A percentile compares a stretch with the other conserved stretches of the same genome.
Conservation (phyloP, 495 filamentous ascomycete genomes). For the Penicillium nucicola region DNA sequence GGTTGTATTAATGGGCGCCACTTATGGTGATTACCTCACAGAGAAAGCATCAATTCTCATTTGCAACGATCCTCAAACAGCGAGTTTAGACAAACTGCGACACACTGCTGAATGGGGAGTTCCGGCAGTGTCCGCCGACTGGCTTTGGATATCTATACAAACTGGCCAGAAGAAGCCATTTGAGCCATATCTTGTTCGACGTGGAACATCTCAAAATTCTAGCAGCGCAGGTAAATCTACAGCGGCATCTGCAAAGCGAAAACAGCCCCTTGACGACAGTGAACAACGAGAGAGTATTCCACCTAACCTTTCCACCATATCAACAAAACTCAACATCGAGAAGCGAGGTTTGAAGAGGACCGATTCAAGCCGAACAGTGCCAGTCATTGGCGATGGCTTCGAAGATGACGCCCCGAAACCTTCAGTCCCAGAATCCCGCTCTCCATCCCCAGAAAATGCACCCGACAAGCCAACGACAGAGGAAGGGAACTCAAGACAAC, state of each 20-base stretch:
- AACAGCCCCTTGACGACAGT: not conserved
- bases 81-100: constrained; percentile 73
- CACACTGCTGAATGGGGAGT: constrained; percentile 70
- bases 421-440: constrained; percentile 27
- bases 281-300: not conserved
- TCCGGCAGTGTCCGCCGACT: constrained; percentile 71
- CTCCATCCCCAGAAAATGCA: constrained; percentile 18
- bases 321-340: not conserved
- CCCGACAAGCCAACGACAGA: constrained; percentile 4
- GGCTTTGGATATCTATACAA: constrained; percentile 81
- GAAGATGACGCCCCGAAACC: constrained; percentile 26
- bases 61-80: constrained; percentile 51
- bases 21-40: constrained; percentile 72
- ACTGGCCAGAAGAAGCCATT: constrained; percentile 51
- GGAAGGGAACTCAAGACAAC: constrained; percentile 12
- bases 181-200: constrained; percentile 40
- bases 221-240: constrained; percentile 20
- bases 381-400: constrained; percentile 19
- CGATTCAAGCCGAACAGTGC: constrained; percentile 4
- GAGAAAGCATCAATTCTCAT: constrained; percentile 65
- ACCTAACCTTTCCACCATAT: not conserved
- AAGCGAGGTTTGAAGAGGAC: constrained; percentile 1
- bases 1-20: constrained; percentile 66
- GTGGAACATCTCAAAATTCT: constrained; percentile 22
- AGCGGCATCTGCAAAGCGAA: constrained; percentile 14